Evolutionary conservation across 2,329 filamentous ascomycete species (phyloP).

Genomic region (Diaporthe vexans): DNA sequence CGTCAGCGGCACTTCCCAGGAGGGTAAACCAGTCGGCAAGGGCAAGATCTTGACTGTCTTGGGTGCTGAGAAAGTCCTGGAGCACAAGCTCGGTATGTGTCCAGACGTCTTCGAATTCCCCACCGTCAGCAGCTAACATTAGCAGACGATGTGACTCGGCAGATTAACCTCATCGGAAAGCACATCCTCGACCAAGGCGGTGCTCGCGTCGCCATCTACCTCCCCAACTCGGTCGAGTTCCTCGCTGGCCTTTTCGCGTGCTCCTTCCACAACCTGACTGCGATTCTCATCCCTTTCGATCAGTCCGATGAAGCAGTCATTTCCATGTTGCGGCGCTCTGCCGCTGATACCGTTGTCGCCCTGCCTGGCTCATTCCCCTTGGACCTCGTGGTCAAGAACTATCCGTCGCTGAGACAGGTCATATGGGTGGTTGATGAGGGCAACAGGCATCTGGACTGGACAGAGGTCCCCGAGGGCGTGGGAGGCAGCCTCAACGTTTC

Average conservation of each 20-base stretch:
- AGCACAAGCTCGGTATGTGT: conserved; percentile 74
- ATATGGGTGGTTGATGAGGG: conserved; percentile 95
- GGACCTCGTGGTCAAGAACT: conserved; percentile 77
- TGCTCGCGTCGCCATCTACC: conserved; percentile 86
- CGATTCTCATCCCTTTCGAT: conserved; percentile 88
- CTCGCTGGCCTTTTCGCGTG: conserved; percentile 87
- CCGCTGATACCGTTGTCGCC: conserved; percentile 86
- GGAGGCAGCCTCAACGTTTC: conserved; percentile 82
- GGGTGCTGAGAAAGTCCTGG: conserved; percentile 80
- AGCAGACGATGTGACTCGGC: conserved; percentile 79
- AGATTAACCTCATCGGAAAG: conserved; percentile 89
- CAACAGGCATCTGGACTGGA: conserved; percentile 95
- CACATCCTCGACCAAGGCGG: conserved; percentile 79
- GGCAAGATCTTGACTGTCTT: conserved; percentile 84
- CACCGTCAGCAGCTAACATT: conserved; percentile 32
- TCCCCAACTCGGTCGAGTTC: conserved; percentile 94
- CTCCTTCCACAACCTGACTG: conserved; percentile 88
- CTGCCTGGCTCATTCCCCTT: conserved; percentile 90
- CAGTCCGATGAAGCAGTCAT: conserved; percentile 77
- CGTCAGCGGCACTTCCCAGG: conserved; percentile 73
- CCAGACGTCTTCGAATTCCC: not conserved
- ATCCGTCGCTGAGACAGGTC: conserved; percentile 80
- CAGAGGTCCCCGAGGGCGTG: conserved; percentile 83
- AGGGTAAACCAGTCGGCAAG: conserved; percentile 72
- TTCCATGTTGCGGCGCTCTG: conserved; percentile 78